Evolutionary conservation across 768 basidiomycete species (phyloP), one percentile per base, ranked within the genome.

Genomic region (Goffeauzyma gilvescens): DNA sequence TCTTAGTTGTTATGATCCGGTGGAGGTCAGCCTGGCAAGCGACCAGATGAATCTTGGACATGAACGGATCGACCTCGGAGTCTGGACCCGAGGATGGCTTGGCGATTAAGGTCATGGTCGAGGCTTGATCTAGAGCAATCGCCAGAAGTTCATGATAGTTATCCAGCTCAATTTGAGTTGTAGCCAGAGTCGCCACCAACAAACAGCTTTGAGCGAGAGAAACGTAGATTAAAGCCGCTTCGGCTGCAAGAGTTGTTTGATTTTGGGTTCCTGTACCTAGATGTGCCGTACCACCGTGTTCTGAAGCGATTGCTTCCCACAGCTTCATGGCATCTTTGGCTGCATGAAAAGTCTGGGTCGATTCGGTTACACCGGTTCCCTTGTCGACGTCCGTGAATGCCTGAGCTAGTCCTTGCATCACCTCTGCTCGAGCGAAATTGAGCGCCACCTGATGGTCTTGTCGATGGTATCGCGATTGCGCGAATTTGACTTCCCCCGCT

Each of bases 91-190:
- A 38, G 17, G 54, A 44, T 0, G 55, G 44, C 4, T 54, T 51
- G 20, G 56, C 52, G 5, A 56, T 51, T 1, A 55, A 52, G 0
- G 57, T 55, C 60, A 62, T 59, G 44, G 57, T 55, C 21, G 54
- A 53, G 6, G 60, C 60, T 48, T 59, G 60, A 32, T 62, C 60
- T 6, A 62, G 50, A 15, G 60, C 60, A 34, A 59, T 54, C 34
- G 59, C 60, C 30, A 58, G 52, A 1, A 62, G 46, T 36, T 56
- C 60, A 44, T 55, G 46, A 30, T 59, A 54, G 0, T 49, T 30
- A n/a, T 62, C 56, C 21, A 59, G 55, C 2, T 48, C 36, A 17
- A 41, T 30, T 10, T 55, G 33, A 24, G 57, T 58, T 12, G 31
- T 32, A 2, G 57, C 50, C 17, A 59, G 41, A 17, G 48, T 42